Evolutionary conservation across 2,329 filamentous ascomycete species (phyloP), one percentile per base, ranked within the genome.

Genomic region (Alternaria sp.): DNA sequence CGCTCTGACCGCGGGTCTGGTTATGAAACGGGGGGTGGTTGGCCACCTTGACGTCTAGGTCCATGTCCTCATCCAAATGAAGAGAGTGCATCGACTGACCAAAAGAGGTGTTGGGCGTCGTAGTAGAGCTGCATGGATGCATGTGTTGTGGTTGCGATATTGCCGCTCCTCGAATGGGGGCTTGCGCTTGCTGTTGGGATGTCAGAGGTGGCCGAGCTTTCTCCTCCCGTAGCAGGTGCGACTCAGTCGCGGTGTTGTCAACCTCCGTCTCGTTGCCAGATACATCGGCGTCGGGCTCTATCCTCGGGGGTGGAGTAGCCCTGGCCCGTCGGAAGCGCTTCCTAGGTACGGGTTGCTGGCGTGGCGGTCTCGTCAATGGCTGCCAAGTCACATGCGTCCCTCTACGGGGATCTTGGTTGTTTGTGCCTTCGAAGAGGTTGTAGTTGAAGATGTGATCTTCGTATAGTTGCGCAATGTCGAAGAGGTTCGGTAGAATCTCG

Each of bases 381-480:
- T 67, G 65, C 75, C 75, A 78, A 5, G 67, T 72, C 25, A 72
- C 60, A 15, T 66, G 44, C 46, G 66, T 74, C 18, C 76, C 75
- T 18, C 56, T 63, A 4, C 63, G 66, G 14, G 67, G 65, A 26
- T 76, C 71, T 7, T 49, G 45, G 14, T 70, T 65, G 11, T 64
- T 70, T 14, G 58, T 64, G 10, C 68, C 71, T 54, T 77, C 71
- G 25, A 67, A 75, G 2, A 77, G 67, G 8, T 63, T 51, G 46
- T 75, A 69, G 44, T 68, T 66, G 15, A 66, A 67, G 12, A 78
- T 33, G 58, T 77, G 71, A 33, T 77, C 75, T 61, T 79, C 75
- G 49, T 75, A 70, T 2, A 66, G 59, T 45, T 72, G 69, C 1
- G 74, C 74, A n/a, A 70, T 60, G 9, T 75, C 71, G 30, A 78